Conservation (phyloP, 768 basidiomycete species). For the Boletus patriciae region DNA sequence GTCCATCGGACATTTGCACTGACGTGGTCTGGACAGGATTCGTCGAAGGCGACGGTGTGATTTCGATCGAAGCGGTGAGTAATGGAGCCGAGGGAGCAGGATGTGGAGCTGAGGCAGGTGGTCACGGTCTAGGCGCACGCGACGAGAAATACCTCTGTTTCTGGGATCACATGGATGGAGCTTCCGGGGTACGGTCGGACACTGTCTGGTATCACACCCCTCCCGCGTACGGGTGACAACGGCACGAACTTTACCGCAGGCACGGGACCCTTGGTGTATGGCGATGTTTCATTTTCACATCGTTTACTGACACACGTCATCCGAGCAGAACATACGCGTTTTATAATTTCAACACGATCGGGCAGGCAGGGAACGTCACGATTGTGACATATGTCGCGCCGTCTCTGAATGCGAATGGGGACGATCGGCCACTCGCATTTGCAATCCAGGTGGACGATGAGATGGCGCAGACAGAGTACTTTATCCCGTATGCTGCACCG, state of each 20-base stretch:
- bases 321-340: slow-evolving; percentile 37
- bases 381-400: not conserved
- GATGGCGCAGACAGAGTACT: not conserved
- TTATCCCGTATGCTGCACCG: not conserved
- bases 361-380: not conserved
- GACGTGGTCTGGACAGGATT: slow-evolving; percentile 41
- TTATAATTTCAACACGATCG: slow-evolving; percentile 5
- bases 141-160: slow-evolving; percentile 42
- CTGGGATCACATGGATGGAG: slow-evolving; percentile 56
- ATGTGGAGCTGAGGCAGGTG: not conserved
- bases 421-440: not conserved
- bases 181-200: slow-evolving; percentile 46
- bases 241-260: slow-evolving; percentile 43
- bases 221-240: slow-evolving; percentile 45
- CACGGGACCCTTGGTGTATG: slow-evolving; percentile 35
- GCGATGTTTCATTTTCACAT: not conserved
- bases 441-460: not conserved
- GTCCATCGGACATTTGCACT: not conserved
- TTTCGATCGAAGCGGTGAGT: slow-evolving; percentile 61
- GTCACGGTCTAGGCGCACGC: not conserved
- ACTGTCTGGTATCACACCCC: slow-evolving; percentile 54
- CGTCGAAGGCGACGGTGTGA: slow-evolving; percentile 60
- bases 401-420: not conserved
- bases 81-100: not conserved
- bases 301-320: not conserved